These are phyloP conservation scores for Pyrrhoderma noxium DNA, from an alignment of 1,284 basidiomycete genomes.

Conservation along the genomic window DNA sequence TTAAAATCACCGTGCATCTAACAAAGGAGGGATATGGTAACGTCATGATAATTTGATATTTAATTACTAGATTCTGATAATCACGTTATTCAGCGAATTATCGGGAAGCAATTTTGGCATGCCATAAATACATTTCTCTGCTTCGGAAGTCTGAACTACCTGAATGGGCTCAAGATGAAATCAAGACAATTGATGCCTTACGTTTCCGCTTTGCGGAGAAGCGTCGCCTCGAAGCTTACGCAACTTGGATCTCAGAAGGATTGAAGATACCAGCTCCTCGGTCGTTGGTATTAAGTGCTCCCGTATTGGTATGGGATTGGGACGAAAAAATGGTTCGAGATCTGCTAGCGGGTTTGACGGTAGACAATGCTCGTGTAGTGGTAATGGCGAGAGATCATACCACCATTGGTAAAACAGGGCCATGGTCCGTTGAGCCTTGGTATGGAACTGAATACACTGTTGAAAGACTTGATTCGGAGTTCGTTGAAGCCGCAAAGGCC, in stretches of 20 bases:
- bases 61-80: conserved; percentile 14
- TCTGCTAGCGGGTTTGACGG: conserved; percentile 54
- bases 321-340: conserved; percentile 58
- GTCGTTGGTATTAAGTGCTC: conserved; percentile 71
- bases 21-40: conserved; percentile 83
- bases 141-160: conserved; percentile 67
- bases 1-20: conserved; percentile 78
- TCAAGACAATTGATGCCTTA: conserved; percentile 65
- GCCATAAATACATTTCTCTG: conserved; percentile 87
- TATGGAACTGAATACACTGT: conserved; percentile 83
- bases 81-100: conserved; percentile 56
- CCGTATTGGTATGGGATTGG: conserved; percentile 75
- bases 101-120: conserved; percentile 61
- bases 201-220: conserved; percentile 91
- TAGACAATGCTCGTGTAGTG: conserved; percentile 63
- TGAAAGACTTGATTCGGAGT: conserved; percentile 56
- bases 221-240: conserved; percentile 73
- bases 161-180: conserved; percentile 74
- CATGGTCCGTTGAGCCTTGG: conserved; percentile 73
- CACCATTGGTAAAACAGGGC: conserved; percentile 36
- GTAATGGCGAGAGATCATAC: conserved; percentile 73
- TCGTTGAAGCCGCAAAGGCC: conserved; percentile 50
- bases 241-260: conserved; percentile 68
- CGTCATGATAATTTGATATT: conserved; percentile 25
- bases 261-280: conserved; percentile 79